These are phyloP conservation scores for Linnemannia exigua DNA, from an alignment of 192 early-diverging fungal genomes.

Conservation along the genomic window DNA sequence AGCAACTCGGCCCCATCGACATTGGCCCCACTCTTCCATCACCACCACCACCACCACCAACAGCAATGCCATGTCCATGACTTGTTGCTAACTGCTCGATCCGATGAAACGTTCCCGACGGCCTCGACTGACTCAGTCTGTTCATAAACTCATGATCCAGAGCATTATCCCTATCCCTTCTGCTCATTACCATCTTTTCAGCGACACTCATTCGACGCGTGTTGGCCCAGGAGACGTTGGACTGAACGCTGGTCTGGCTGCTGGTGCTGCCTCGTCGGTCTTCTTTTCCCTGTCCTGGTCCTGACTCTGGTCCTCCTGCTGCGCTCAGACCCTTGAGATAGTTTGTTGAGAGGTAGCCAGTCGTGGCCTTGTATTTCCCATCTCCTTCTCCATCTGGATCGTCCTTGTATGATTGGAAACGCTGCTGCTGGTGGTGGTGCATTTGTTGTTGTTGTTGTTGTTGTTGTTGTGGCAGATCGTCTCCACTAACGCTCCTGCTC, in stretches of 20 bases:
- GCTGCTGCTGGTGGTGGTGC: neutral
- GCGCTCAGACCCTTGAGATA: neutral
- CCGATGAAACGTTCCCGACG: neutral
- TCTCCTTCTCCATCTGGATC: neutral
- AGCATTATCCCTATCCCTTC: neutral
- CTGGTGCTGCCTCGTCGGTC: neutral
- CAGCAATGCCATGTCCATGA: neutral
- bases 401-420: neutral
- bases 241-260: neutral
- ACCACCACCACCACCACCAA: neutral
- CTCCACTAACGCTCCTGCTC: neutral
- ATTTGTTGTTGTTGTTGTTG: too few species aligned
- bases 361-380: neutral
- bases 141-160: neutral
- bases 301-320: neutral
- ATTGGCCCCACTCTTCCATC: neutral
- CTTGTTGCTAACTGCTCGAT: neutral
- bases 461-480: neutral
- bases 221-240: neutral
- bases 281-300: neutral
- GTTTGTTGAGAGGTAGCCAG: neutral
- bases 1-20: neutral
- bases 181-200: neutral
- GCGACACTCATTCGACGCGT: neutral
- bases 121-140: neutral